phyloP scores from a whole-genome alignment of 164 flowering plant genomes.

The Sextonia rubra region DNA sequence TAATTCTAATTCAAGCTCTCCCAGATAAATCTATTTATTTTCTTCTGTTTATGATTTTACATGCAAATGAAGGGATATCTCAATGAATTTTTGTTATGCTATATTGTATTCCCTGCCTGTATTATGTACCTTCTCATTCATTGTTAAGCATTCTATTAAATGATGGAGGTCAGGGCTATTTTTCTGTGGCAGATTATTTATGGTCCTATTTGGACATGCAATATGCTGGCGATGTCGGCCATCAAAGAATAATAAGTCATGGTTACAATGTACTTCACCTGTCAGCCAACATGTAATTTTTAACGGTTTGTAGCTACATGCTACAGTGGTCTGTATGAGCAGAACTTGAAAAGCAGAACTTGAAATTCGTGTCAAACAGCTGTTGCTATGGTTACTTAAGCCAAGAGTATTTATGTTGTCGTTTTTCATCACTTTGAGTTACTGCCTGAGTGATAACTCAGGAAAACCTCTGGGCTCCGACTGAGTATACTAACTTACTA shows the following conservation, averaged over 20 bases:
- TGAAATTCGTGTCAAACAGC: too few relatives aligned
- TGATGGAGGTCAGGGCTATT: background rate
- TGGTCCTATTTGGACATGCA: background rate
- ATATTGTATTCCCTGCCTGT: background rate
- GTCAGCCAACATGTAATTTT: too few relatives aligned
- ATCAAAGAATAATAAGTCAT: background rate
- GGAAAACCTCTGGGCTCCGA: too few relatives aligned
- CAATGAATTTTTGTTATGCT: background rate
- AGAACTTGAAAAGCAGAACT: too few relatives aligned
- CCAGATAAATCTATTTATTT: background rate
- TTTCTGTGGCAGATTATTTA: background rate
- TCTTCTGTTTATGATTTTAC: background rate
- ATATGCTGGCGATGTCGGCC: background rate
- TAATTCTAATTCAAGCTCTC: constrained; percentile 17
- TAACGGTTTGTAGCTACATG: too few relatives aligned
- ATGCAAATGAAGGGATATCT: background rate
- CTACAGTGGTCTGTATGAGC: too few relatives aligned
- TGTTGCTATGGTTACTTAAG: too few relatives aligned
- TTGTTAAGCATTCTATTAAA: background rate
- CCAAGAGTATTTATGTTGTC: too few relatives aligned
- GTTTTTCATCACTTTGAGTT: too few relatives aligned
- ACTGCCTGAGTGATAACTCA: too few relatives aligned
- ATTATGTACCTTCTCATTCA: background rate
- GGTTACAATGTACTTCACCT: too few relatives aligned
- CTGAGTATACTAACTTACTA: too few relatives aligned